Conservation (phyloP, 2,329 filamentous ascomycete genomes). For the Fusarium acutatum region DNA sequence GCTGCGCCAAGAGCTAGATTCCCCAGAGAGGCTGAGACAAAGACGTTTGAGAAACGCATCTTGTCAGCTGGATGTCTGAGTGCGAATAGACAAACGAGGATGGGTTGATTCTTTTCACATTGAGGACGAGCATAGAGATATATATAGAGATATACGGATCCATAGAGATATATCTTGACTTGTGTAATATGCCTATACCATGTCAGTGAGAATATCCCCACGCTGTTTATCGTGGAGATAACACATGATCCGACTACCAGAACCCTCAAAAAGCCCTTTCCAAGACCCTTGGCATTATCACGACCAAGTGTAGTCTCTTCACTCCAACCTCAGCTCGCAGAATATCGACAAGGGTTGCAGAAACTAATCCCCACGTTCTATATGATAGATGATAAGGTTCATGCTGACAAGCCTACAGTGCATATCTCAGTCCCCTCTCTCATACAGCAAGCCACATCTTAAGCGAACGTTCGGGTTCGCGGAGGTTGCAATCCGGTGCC, state of each 20-base stretch:
- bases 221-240: not conserved
- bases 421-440: not conserved
- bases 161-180: accelerated
- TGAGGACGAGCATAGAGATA: not conserved
- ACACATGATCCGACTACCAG: not conserved
- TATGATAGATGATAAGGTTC: not conserved
- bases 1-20: not conserved
- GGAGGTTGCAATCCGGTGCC: not conserved
- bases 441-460: not conserved
- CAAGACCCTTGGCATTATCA: not conserved
- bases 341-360: not conserved
- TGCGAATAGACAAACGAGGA: not conserved
- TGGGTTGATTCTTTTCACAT: not conserved
- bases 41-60: not conserved
- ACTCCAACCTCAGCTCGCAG: accelerated
- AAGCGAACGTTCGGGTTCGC: not conserved
- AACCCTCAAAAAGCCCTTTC: not conserved
- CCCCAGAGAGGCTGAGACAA: not conserved
- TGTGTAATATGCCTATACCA: not conserved
- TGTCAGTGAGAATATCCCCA: not conserved
- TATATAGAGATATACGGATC: not conserved
- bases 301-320: not conserved
- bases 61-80: not conserved
- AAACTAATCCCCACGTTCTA: not conserved
- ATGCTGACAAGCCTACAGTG: not conserved